phyloP scores from a whole-genome alignment of 192 early-diverging fungal species.

The Coemansia interrupta region DNA sequence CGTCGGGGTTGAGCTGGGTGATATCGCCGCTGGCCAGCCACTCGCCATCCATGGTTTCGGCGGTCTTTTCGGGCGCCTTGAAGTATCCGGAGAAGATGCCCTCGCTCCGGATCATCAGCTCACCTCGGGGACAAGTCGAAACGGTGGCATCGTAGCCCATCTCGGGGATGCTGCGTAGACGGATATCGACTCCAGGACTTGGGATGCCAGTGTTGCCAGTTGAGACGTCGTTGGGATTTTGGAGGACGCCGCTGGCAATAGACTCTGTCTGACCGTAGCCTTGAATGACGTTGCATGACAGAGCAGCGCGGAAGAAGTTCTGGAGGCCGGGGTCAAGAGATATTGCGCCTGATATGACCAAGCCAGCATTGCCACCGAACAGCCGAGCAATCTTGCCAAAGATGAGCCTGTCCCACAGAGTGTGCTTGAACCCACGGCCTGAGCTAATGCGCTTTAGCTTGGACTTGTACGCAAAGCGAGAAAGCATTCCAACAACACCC shows the following conservation, averaged over 20 bases:
- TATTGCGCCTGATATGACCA: constrained; percentile 70
- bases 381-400: constrained; percentile 56
- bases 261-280: constrained; percentile 88
- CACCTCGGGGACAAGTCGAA: constrained; percentile 72
- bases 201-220: constrained; percentile 68
- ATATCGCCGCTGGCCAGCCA: constrained; percentile 83
- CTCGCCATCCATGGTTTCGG: constrained; percentile 55
- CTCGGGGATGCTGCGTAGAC: constrained; percentile 78
- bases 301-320: constrained; percentile 64
- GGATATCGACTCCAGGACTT: constrained; percentile 63
- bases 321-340: constrained; percentile 70
- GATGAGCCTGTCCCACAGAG: constrained; percentile 72
- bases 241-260: constrained; percentile 40
- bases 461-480: constrained; percentile 46
- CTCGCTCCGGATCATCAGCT: constrained; percentile 73
- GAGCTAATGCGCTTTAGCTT: constrained; percentile 22
- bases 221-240: constrained; percentile 51
- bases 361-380: constrained; percentile 45
- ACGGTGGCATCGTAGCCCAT: constrained; percentile 76
- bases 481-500: constrained; percentile 56
- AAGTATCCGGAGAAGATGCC: constrained; percentile 66
- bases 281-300: constrained; percentile 66
- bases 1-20: constrained; percentile 61
- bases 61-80: constrained; percentile 59
- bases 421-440: constrained; percentile 62